Conservation (phyloP, 257 asterid species). For the Solanum appendiculatum region DNA sequence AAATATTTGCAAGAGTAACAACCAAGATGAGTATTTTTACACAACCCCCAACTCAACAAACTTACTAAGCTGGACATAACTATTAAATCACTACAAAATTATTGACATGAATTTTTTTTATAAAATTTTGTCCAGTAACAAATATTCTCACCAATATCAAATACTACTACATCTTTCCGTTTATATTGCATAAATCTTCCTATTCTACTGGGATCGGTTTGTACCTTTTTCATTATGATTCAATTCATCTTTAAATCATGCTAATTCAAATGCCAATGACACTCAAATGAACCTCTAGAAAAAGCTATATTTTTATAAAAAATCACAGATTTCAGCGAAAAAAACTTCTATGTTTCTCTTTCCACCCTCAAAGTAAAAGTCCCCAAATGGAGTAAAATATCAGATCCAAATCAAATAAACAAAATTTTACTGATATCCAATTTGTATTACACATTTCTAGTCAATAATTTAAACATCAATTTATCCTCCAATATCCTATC, state of each 20-base stretch:
- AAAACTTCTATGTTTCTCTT: neutral
- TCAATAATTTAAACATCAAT: neutral
- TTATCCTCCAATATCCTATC: neutral
- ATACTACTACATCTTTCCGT: neutral
- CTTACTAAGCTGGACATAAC: neutral
- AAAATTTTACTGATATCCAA: neutral
- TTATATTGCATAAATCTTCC: neutral
- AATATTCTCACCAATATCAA: neutral
- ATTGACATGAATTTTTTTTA: neutral
- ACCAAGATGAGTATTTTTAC: neutral
- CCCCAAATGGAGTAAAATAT: neutral
- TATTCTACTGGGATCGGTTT: neutral
- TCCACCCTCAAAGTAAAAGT: neutral
- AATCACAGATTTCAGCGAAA: neutral
- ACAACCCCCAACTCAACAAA: neutral
- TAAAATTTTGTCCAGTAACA: neutral
- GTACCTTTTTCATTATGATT: neutral
- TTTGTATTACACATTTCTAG: neutral
- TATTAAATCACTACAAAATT: neutral
- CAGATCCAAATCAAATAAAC: neutral
- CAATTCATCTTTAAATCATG: neutral
- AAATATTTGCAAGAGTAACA: neutral
- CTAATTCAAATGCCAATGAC: neutral
- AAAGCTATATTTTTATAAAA: neutral
- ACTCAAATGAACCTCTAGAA: neutral